These are phyloP conservation scores for Fusarium globosum DNA, from an alignment of 2,329 filamentous ascomycete genomes.

Conservation along the genomic window DNA sequence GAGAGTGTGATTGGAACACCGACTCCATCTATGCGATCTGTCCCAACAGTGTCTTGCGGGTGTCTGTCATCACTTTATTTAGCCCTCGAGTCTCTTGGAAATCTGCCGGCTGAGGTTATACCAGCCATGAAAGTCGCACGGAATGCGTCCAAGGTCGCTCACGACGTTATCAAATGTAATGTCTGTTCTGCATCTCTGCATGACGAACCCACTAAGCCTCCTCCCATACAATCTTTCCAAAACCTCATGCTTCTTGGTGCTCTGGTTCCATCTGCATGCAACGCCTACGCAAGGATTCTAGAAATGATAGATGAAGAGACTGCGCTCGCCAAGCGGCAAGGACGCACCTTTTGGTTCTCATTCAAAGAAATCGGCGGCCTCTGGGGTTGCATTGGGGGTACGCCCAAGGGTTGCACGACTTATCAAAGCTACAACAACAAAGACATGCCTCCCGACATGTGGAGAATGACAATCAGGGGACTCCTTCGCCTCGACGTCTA, in stretches of 20 bases:
- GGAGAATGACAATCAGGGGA: constrained; percentile 65
- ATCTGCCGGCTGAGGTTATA: constrained; percentile 57
- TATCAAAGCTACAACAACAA: constrained; percentile 53
- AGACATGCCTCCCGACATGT: constrained; percentile 63
- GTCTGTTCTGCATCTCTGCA: constrained; percentile 58
- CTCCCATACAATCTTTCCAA: constrained; percentile 64
- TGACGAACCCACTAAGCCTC: constrained; percentile 48
- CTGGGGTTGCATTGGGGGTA: constrained; percentile 53
- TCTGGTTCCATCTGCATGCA: constrained; percentile 67
- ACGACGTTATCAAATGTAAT: constrained; percentile 63
- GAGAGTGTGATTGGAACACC: constrained; percentile 15
- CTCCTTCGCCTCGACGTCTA: constrained; percentile 69
- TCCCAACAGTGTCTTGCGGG: constrained; percentile 53
- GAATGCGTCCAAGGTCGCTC: constrained; percentile 59
- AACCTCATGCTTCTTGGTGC: constrained; percentile 69
- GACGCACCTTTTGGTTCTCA: constrained; percentile 57
- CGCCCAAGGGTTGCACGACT: constrained; percentile 43
- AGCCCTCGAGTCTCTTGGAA: constrained; percentile 61
- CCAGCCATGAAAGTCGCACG: constrained; percentile 61
- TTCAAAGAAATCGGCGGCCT: constrained; percentile 61
- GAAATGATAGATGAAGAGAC: constrained; percentile 65
- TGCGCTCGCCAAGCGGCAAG: constrained; percentile 55
- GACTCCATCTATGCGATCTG: constrained; percentile 31
- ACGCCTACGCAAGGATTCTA: constrained; percentile 67
- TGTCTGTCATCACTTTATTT: constrained; percentile 64